These are phyloP conservation scores for Sporothrix dimorphospora DNA, from an alignment of 2,329 filamentous ascomycete species.

Conservation along the genomic window DNA sequence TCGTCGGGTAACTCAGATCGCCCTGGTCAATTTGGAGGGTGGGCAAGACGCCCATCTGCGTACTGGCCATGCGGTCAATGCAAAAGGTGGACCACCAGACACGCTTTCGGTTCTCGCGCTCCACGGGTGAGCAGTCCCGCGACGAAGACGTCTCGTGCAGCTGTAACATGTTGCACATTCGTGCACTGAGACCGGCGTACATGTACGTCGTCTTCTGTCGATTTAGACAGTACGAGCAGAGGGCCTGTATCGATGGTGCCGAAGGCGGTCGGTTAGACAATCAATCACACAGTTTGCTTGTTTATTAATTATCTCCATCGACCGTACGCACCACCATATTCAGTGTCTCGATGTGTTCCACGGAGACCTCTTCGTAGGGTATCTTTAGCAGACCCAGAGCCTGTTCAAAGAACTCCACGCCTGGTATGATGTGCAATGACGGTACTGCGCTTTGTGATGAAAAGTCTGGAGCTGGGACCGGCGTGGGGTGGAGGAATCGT, in stretches of 20 bases:
- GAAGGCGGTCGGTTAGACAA: too few relatives aligned
- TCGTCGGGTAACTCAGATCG: conserved; percentile 14
- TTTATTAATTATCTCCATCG: too few relatives aligned
- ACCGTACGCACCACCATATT: conserved; percentile 19
- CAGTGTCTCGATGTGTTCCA: conserved; percentile 26
- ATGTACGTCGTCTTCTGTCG: conserved; percentile 27
- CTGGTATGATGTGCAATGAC: background rate
- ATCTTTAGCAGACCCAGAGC: conserved; percentile 28
- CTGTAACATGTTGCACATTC: conserved; percentile 28
- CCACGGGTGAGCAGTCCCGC: background rate
- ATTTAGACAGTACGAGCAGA: conserved; percentile 24
- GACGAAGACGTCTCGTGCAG: conserved; percentile 1
- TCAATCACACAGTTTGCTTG: too few relatives aligned
- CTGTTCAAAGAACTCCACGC: conserved; percentile 22
- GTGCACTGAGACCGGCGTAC: conserved; percentile 22
- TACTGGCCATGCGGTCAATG: conserved; percentile 27
- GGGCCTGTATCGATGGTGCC: background rate
- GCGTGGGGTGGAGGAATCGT: background rate
- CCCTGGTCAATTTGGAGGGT: conserved; percentile 21
- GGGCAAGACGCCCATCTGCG: conserved; percentile 26
- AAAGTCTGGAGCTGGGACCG: too few relatives aligned
- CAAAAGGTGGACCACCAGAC: conserved; percentile 28
- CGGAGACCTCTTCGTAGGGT: conserved; percentile 26
- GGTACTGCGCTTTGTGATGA: too few relatives aligned
- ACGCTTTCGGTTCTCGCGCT: conserved; percentile 22